phyloP scores from a whole-genome alignment of 768 basidiomycete genomes.

The Russula ochroleuca region DNA sequence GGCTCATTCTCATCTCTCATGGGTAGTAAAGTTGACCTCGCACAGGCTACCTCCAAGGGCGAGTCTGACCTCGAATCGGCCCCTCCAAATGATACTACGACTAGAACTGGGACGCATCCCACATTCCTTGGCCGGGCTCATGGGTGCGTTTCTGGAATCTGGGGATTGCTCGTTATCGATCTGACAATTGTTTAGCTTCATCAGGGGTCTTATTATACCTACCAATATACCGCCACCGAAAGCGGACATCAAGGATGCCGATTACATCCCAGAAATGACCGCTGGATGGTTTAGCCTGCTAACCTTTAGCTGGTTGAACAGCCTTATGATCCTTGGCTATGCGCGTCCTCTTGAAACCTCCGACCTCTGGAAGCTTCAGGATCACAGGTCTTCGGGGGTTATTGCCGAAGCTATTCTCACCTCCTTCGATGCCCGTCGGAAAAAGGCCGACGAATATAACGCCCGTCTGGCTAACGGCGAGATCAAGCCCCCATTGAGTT shows the following conservation, averaged over 20 bases:
- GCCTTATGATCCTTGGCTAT: constrained; percentile 69
- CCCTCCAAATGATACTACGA: not conserved
- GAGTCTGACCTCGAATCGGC: constrained; percentile 1
- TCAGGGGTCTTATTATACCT: constrained; percentile 24
- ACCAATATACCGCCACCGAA: constrained; percentile 41
- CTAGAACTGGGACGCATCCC: not conserved
- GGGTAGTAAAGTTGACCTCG: not conserved
- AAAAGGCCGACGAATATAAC: constrained; percentile 67
- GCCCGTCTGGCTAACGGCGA: constrained; percentile 59
- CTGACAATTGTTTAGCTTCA: constrained; percentile 8
- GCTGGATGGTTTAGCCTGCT: constrained; percentile 57
- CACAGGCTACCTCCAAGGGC: not conserved
- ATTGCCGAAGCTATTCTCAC: constrained; percentile 60
- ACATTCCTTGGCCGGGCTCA: not conserved
- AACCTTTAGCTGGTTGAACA: constrained; percentile 73
- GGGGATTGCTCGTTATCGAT: not conserved
- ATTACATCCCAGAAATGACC: constrained; percentile 58
- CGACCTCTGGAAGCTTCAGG: constrained; percentile 77
- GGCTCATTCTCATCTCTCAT: not conserved
- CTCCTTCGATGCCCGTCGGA: constrained; percentile 57
- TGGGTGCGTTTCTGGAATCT: constrained; percentile 4
- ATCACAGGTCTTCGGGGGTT: constrained; percentile 50
- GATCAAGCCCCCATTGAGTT: constrained; percentile 48
- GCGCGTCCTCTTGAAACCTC: constrained; percentile 72
- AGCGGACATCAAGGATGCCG: constrained; percentile 54